Evolutionary conservation across 1,284 basidiomycete species (phyloP), one percentile per base, ranked within the genome.

Genomic region (Naganishia albida): DNA sequence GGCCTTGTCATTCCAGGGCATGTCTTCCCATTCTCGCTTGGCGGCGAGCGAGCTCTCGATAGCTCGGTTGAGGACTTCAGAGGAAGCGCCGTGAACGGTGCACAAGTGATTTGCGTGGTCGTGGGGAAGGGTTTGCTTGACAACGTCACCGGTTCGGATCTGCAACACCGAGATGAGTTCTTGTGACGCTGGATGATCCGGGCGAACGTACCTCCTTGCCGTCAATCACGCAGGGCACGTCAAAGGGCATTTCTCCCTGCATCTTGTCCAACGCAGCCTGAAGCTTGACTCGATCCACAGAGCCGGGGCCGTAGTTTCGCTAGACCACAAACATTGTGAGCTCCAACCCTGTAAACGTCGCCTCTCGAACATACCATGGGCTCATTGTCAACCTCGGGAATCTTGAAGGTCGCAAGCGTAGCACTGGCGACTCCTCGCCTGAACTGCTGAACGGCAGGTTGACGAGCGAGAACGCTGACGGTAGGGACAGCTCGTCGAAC

Each of bases 1-100:
- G 7, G 96, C 94, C 55, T 93, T 86, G 80, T 99, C 96, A 74
- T 86, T 88, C 93, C 93, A 99, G 2, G 95, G 93, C 82, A 98
- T 82, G 68, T 85, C 83, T 82, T 97, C 94, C 95, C 95, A 99
- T 50, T 85, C 85, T 26, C 82, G 81, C 80, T 94, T 95, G 49
- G 91, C 93, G 46, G 85, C 85, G 51, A 99, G 85, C 7, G 94
- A 90, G 60, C 90, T 91, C 39, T 90, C 86, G 73, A 99, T 96
- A 30, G 95, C 94, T 66, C 83, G 82, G 3, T 85, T 77, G 56
- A 97, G 87, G 10, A 88, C 86, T 26, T 85, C 85, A 65, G 86
- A 81, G 70, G 93, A 88, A 28, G 94, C 93, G 81, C 94, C 88
- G 77, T 98, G 89, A 80, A 94, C 98, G 42, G 84, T 84, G 82